Conservation (phyloP, 2,329 filamentous ascomycete species). For the Nakataea oryzae region DNA sequence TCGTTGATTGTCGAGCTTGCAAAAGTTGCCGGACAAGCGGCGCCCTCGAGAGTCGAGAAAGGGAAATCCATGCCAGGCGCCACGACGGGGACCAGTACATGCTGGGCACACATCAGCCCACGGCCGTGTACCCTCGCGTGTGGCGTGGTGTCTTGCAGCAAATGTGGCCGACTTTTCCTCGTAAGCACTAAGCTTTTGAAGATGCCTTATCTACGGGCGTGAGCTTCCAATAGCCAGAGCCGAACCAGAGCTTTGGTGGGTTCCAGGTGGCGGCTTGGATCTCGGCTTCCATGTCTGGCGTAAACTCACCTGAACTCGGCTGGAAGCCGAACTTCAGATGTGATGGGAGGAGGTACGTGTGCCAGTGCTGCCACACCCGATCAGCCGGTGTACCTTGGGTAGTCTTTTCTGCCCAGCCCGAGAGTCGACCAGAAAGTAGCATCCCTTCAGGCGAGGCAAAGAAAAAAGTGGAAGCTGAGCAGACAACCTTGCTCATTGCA, state of each 20-base stretch:
- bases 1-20: too few relatives aligned
- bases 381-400: background rate
- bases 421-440: background rate
- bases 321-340: background rate
- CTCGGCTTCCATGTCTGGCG: background rate
- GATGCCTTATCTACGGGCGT: background rate
- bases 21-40: too few relatives aligned
- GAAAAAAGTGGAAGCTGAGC: background rate
- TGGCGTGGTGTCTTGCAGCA: too few relatives aligned
- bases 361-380: background rate
- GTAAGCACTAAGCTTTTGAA: background rate
- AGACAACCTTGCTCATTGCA: background rate
- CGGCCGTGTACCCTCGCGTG: too few relatives aligned
- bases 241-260: background rate
- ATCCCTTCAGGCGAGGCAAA: background rate
- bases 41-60: too few relatives aligned
- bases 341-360: too few relatives aligned
- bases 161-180: too few relatives aligned
- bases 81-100: too few relatives aligned
- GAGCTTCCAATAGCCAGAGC: background rate
- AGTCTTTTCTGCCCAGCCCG: too few relatives aligned
- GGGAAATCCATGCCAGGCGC: too few relatives aligned
- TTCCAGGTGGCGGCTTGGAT: background rate
- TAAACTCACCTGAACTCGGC: background rate
- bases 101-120: too few relatives aligned